A percentile compares a stretch with the other conserved stretches of the same genome.
phyloP scores from a whole-genome alignment of 176 grass and related monocot species.

The Poa pratensis region DNA sequence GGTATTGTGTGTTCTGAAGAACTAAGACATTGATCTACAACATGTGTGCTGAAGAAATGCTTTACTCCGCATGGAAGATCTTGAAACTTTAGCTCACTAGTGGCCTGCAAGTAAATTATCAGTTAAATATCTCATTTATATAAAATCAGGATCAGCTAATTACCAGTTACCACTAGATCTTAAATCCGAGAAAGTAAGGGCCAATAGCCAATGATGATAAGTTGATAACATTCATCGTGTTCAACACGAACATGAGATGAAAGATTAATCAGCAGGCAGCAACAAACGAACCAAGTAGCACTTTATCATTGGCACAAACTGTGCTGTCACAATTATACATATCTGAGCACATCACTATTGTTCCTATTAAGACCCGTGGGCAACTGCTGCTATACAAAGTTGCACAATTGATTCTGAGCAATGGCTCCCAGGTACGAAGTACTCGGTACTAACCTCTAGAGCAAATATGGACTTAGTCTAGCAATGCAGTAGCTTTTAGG shows the following conservation, averaged over 20 bases:
- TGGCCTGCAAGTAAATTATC: constrained; percentile 61
- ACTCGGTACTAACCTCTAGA: not conserved
- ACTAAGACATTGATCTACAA: constrained; percentile 55
- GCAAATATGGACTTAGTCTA: not conserved
- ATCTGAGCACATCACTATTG: constrained; percentile 3
- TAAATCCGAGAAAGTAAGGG: constrained; percentile 12
- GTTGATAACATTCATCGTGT: constrained; percentile 14
- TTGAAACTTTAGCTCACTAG: constrained; percentile 76
- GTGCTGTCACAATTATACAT: not conserved
- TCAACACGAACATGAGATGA: constrained; percentile 25
- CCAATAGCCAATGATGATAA: constrained; percentile 17
- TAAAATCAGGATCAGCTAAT: constrained; percentile 38
- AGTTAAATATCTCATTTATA: constrained; percentile 35
- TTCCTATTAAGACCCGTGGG: not conserved
- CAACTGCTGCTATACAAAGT: not conserved
- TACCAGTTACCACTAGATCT: constrained; percentile 27
- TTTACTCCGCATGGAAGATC: constrained; percentile 85
- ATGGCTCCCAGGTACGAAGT: not conserved
- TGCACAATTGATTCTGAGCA: not conserved
- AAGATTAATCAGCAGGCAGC: constrained; percentile 9
- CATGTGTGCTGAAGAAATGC: constrained; percentile 74
- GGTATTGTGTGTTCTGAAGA: constrained; percentile 69
- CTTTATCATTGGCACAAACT: constrained; percentile 15
- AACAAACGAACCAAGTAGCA: constrained; percentile 13
- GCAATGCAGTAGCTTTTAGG: not conserved